Base-by-base conservation (phyloP, 192 early-diverging fungal species). In the Entophlyctis luteolus region DNA sequence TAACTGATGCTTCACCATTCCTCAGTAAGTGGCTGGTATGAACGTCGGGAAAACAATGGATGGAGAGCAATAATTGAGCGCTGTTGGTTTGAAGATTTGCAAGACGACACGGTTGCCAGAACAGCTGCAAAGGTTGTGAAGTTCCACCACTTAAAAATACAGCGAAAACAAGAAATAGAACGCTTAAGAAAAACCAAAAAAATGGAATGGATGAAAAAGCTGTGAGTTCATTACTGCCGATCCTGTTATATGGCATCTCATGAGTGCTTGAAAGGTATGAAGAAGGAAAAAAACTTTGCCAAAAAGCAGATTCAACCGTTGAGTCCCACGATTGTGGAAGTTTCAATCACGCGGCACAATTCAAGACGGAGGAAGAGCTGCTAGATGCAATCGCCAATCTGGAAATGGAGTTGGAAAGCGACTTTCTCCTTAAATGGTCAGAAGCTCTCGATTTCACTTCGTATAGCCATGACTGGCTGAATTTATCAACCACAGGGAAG, bases 1-100 rank as follows among this genome's bases (percentile, higher is more conserved):
- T n/a, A n/a, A n/a, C n/a, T n/a, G n/a, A n/a, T n/a, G n/a, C n/a
- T n/a, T n/a, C n/a, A n/a, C n/a, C n/a, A 12, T 42, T 42, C n/a
- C 39, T 42, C n/a, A n/a, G 8, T 25, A 74, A 78, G 54, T 28
- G 78, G 75, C 25, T 86, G 84, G 84, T 86, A 86, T 66, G 56
- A 70, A 27, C 63, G 84, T 38, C 33, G 79, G 23, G 84, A 86
- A 62, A 81, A 81, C 59, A 86, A 86, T 59, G 84, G 79, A 3
- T 86, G 84, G 84, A 65, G 84, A 35, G 78, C 84, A 4, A 80
- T 86, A 1, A 60, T 75, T n/a, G 81, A 85, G 46, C 48, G 70
- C 1, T 54, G 50, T 22, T 71, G 70, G 70, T n/a, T 39, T 12
- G 53, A 63, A 46, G 50, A 62, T 22, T n/a, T 34, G 16, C 16